Evolutionary conservation across 768 basidiomycete species (phyloP), one percentile per base, ranked within the genome.

Genomic region (Trametes villosa): DNA sequence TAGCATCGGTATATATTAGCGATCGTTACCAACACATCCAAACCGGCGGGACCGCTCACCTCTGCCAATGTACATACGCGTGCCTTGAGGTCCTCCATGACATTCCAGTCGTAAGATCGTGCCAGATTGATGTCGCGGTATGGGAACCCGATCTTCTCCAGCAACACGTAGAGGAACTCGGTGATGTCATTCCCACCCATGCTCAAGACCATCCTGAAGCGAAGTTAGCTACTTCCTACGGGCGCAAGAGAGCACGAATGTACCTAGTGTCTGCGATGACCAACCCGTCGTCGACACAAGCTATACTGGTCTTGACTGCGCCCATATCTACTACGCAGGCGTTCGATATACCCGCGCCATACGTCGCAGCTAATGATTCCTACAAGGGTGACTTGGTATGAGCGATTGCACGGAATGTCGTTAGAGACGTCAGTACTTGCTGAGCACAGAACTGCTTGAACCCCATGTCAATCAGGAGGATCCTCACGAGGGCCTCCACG

Each of bases 311-410:
- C 56, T 81, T 85, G 17, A 79, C 81, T 13, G 96, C 91, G 3
- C 97, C 97, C 51, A 98, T 88, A 72, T 99, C 94, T 34, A 99
- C 91, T 5, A 99, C 92, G 68, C 97, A 98, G 12, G 96, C 97
- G 67, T 87, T 91, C 0, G 93, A 93, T 52, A 98, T 87, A 8
- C 96, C 96, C 8, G 96, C 95, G 22, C 96, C 96, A 71, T 96
- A 98, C 0, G 94, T 94, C 4, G 96, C 94, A 33, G 92, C 91
- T 40, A 96, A 79, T 4, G 94, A 90, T 79, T 97, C 96, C 93
- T 97, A 51, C 55, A 9, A 5, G 31, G 63, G 29, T 57, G 12
- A 15, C 20, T 34, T 2, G 22, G 6, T 18, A 40, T 53, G 9
- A 53, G 34, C n/a, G 26, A 11, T 5, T 2, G 29, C 31, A 53